Evolutionary conservation across 768 basidiomycete genomes (phyloP).

Genomic region (Tylopilus sp.): DNA sequence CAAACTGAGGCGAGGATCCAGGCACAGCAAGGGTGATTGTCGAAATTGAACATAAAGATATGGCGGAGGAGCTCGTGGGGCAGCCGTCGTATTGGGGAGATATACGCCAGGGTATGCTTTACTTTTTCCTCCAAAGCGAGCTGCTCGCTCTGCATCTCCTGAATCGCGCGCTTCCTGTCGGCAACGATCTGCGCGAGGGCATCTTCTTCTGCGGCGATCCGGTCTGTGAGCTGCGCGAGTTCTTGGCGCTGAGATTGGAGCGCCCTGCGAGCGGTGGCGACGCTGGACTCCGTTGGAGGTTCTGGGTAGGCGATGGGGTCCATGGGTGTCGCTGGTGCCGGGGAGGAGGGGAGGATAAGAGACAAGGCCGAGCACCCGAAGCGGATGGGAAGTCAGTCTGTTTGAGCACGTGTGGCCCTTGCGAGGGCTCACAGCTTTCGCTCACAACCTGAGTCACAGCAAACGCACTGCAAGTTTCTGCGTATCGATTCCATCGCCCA

Average conservation of each 20-base stretch:
- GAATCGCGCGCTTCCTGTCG: constrained; percentile 52
- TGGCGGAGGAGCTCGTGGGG: constrained; percentile 71
- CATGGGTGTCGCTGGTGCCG: constrained; percentile 28
- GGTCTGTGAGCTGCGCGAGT: constrained; percentile 35
- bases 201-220: constrained; percentile 52
- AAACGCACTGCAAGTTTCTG: neutral
- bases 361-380: constrained; percentile 7
- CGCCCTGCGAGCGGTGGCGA: constrained; percentile 48
- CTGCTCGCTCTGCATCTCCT: constrained; percentile 50
- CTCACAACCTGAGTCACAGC: constrained; percentile 18
- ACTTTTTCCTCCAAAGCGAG: constrained; percentile 46
- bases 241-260: constrained; percentile 35
- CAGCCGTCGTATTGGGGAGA: constrained; percentile 68
- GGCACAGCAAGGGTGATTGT: constrained; percentile 67
- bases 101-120: constrained; percentile 54
- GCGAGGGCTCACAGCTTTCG: constrained; percentile 11
- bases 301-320: constrained; percentile 39
- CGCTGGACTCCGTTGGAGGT: constrained; percentile 54
- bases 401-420: constrained; percentile 28
- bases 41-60: constrained; percentile 68
- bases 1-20: constrained; percentile 76
- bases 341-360: constrained; percentile 2
- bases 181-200: constrained; percentile 56
- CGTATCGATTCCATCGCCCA: neutral
- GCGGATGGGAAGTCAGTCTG: constrained; percentile 22